Base-by-base conservation (phyloP, 768 basidiomycete genomes). In the Boletales sp. region DNA sequence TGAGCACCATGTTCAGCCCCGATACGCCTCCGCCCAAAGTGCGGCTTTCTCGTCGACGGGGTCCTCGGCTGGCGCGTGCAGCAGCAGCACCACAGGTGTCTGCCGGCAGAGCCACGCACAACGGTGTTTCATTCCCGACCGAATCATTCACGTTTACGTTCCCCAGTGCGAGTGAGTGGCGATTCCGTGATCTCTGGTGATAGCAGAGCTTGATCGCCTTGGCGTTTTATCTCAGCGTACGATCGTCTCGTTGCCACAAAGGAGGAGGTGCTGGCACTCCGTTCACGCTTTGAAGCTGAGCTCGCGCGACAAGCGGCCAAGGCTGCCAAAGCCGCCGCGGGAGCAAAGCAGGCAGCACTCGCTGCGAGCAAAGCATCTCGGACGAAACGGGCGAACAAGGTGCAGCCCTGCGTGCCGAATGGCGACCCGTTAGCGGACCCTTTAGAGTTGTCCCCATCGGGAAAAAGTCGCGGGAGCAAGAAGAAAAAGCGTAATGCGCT, bases 401-500 rank as follows among this genome's bases (percentile, higher is more conserved):
- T 66, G 8, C 76, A 74, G 61, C 68, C 58, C 40, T 51, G 60
- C 37, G 50, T 50, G 52, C 57, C 57, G 45, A 61, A 59, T 49
- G 68, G 62, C 12, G 74, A 75, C 48, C 67, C 65, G 55, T 63
- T 59, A 8, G 60, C 64, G 12, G 74, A 78, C 47, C 69, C 65
- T 49, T 58, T 68, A 43, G 77, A 79, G 41, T 67, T 69, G 55
- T 58, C 68, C 42, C 59, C 58, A 56, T 59, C 58, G 30, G 61
- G 54, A 10, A 66, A 67, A 54, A 45, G 44, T 50, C 62, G 62
- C 47, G 60, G 70, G 52, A 61, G 59, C 52, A 94, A 92, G 80
- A 94, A 94, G 81, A 97, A 97, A 83, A 97, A 97, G 72, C 81
- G 92, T 43, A 86, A 87, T 43, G 87, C 87, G 5, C 75, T 92